Base-by-base conservation (phyloP, 2,329 filamentous ascomycete genomes). In the Hirsutella minnesotensis region DNA sequence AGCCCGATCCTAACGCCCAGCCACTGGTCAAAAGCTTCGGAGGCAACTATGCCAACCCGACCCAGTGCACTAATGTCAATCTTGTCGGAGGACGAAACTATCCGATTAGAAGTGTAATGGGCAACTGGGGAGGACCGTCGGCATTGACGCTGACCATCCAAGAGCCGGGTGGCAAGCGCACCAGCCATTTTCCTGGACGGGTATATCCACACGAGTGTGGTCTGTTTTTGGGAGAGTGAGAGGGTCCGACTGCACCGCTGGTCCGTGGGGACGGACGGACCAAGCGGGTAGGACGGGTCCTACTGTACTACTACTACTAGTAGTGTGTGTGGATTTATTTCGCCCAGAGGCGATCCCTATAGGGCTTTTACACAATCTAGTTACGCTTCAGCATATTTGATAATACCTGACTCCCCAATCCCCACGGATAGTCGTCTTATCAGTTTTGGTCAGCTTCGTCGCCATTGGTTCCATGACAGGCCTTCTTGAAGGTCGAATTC, bases 61-160 rank as follows among this genome's bases (percentile, higher is more conserved):
- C 47, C 22, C 45, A 45, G 30, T 53, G 51, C 34, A 49, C 42
- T 0, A 46, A 35, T 0, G 49, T 53, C 16, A 31, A 44, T 30
- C 35, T 53, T 9, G 34, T 51, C 0, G 20, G 42, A 9, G 51
- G 45, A n/a, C 41, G 24, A 3, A 46, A 46, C 19, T 54, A 54
- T 36, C 52, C 49, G 2, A 29, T 54, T 4, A 44, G 52, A 7
- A 53, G 46, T 15, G 51, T 53, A 18, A 52, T 49, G 44, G 52
- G 48, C 1, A 46, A 52, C 43, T 51, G 46, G 46, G 39, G 40
- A 37, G 42, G 46, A 1, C 46, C 44, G 5, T 48, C 46, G 30
- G 44, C 46, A 7, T 45, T 44, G 16, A 46, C 46, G 16, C 16
- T 48, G 22, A 48, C 44, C 2, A 46, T 48, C 15, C 33, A 44